A percentile compares a stretch with the other conserved stretches of the same genome.
Evolutionary conservation across 345 rosid species (phyloP).

Genomic region (Kernera saxatilis): DNA sequence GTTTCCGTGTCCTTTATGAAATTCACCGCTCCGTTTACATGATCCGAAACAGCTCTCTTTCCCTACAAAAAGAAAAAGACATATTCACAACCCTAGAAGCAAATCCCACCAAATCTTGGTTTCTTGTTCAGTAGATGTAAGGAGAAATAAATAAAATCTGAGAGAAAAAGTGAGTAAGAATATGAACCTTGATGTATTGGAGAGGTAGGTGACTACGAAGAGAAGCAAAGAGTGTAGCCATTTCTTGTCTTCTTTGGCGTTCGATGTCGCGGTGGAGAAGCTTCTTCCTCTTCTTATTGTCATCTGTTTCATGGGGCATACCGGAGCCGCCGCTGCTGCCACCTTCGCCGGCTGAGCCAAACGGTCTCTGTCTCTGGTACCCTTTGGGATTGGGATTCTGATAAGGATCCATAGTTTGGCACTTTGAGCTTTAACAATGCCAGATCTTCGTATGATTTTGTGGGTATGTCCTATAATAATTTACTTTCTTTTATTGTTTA

Average conservation of each 20-base stretch:
- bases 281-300: constrained; percentile 28
- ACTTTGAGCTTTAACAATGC: constrained; percentile 20
- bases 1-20: constrained; percentile 39
- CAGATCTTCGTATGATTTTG: constrained; percentile 25
- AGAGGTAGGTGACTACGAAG: constrained; percentile 36
- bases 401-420: constrained; percentile 26
- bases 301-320: neutral
- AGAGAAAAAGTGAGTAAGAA: neutral
- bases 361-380: constrained; percentile 19
- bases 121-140: neutral
- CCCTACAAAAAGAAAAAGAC: constrained; percentile 30
- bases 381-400: constrained; percentile 8
- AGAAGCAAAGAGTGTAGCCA: constrained; percentile 34
- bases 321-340: constrained; percentile 21
- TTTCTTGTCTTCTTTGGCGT: constrained; percentile 40
- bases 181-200: constrained; percentile 32
- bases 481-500: neutral
- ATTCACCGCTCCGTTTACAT: constrained; percentile 38
- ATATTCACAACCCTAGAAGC: constrained; percentile 23
- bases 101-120: constrained; percentile 15
- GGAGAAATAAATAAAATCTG: neutral
- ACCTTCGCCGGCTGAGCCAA: constrained; percentile 11
- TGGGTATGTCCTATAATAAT: constrained; percentile 7
- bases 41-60: constrained; percentile 47
- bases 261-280: constrained; percentile 36